These are phyloP conservation scores for Jamesozyma lodderae DNA, from an alignment of 805 yeast genomes.

Conservation along the genomic window DNA sequence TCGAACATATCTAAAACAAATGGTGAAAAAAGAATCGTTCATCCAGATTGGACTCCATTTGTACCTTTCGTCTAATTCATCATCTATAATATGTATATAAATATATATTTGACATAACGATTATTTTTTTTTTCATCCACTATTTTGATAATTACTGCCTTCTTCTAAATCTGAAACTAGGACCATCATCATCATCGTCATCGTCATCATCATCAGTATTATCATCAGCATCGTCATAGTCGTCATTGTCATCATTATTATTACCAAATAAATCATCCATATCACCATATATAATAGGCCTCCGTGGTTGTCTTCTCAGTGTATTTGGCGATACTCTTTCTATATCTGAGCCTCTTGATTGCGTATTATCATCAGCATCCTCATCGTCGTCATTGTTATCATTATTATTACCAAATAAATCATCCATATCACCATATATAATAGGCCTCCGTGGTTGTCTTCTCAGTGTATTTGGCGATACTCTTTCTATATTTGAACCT, in stretches of 20 bases:
- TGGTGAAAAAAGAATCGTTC: slow-evolving; percentile 28
- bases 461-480: too few relatives aligned
- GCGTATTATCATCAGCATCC: too few relatives aligned
- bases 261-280: too few relatives aligned
- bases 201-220: slow-evolving; percentile 17
- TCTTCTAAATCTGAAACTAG: slow-evolving; percentile 30
- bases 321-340: too few relatives aligned
- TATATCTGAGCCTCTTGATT: too few relatives aligned
- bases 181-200: slow-evolving; percentile 32
- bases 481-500: too few relatives aligned
- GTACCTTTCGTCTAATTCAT: slow-evolving; percentile 4
- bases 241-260: background rate
- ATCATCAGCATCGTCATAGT: background rate
- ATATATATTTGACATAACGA: background rate
- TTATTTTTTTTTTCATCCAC: background rate
- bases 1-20: slow-evolving; percentile 19
- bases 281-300: too few relatives aligned
- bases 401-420: too few relatives aligned
- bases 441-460: too few relatives aligned
- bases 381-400: too few relatives aligned
- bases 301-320: too few relatives aligned
- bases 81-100: background rate
- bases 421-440: too few relatives aligned
- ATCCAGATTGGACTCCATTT: slow-evolving; percentile 21
- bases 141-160: slow-evolving; percentile 2